Conservation (phyloP, 768 basidiomycete genomes). For the Phlegmacium glaucopus region DNA sequence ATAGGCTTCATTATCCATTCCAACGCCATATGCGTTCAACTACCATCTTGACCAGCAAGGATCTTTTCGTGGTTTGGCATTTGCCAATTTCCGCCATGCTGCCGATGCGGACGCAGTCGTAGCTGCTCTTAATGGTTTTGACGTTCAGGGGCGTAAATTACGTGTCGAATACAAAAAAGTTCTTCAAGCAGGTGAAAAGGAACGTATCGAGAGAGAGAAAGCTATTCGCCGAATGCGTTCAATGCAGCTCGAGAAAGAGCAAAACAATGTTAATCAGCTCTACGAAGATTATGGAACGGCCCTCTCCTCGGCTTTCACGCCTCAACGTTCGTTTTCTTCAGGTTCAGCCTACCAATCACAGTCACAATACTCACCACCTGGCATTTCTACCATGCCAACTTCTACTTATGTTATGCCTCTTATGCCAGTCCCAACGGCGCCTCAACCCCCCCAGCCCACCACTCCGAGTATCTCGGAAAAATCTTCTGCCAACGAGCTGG, state of each 20-base stretch:
- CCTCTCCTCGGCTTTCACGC: slow-evolving; percentile 55
- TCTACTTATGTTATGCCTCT: slow-evolving; percentile 42
- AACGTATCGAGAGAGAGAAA: slow-evolving; percentile 97
- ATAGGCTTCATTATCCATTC: slow-evolving; percentile 87
- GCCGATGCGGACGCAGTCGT: slow-evolving; percentile 94
- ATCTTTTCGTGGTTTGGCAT: slow-evolving; percentile 95
- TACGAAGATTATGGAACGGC: slow-evolving; percentile 78
- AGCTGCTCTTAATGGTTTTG: slow-evolving; percentile 92
- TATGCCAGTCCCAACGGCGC: slow-evolving; percentile 47
- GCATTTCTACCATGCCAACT: slow-evolving; percentile 41
- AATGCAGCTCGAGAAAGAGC: slow-evolving; percentile 91
- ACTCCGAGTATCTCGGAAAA: slow-evolving; percentile 69
- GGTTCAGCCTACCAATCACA: slow-evolving; percentile 56
- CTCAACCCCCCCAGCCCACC: slow-evolving; percentile 52
- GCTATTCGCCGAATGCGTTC: slow-evolving; percentile 97
- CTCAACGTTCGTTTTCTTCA: slow-evolving; percentile 73
- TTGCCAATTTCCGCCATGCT: slow-evolving; percentile 94
- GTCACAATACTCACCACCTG: slow-evolving; percentile 67
- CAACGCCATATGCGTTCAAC: slow-evolving; percentile 98
- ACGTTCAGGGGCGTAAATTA: slow-evolving; percentile 94
- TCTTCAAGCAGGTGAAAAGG: slow-evolving; percentile 98
- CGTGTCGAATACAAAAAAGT: slow-evolving; percentile 99
- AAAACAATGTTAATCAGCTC: slow-evolving; percentile 43
- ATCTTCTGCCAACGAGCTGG: slow-evolving; percentile 67
- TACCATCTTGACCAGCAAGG: slow-evolving; percentile 97